Evolutionary conservation across 1,139 yeast species (phyloP).

Genomic region (Kodamaea suecica): DNA sequence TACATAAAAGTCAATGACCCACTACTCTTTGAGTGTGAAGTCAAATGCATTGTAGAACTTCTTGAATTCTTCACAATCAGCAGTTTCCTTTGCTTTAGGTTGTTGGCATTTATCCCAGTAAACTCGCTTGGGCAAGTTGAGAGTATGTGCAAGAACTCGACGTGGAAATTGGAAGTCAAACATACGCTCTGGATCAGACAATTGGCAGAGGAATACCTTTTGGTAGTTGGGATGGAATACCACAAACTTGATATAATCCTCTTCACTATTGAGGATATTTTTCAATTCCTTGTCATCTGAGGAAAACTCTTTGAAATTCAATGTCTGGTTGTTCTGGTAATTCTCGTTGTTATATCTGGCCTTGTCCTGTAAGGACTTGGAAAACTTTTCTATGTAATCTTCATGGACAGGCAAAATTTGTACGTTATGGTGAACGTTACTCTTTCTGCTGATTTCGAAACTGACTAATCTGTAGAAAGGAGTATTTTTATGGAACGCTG

Average conservation of each 20-base stretch:
- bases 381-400: slow-evolving; percentile 36
- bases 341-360: slow-evolving; percentile 49
- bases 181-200: slow-evolving; percentile 23
- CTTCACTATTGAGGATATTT: slow-evolving; percentile 26
- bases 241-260: slow-evolving; percentile 42
- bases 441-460: slow-evolving; percentile 57
- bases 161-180: slow-evolving; percentile 79
- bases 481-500: slow-evolving; percentile 38
- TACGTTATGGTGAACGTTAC: slow-evolving; percentile 62
- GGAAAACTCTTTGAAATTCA: slow-evolving; percentile 38
- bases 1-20: background rate
- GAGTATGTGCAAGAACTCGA: slow-evolving; percentile 61
- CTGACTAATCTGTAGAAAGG: slow-evolving; percentile 37
- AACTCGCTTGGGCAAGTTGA: slow-evolving; percentile 57
- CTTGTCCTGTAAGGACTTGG: slow-evolving; percentile 35
- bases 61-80: slow-evolving; percentile 62
- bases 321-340: slow-evolving; percentile 39
- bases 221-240: slow-evolving; percentile 19
- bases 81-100: slow-evolving; percentile 51
- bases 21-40: slow-evolving; percentile 21
- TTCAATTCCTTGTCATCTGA: slow-evolving; percentile 21
- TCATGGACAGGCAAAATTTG: slow-evolving; percentile 62
- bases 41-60: slow-evolving; percentile 46
- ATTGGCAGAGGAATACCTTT: slow-evolving; percentile 1
- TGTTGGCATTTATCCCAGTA: slow-evolving; percentile 77